phyloP scores from a whole-genome alignment of 495 filamentous ascomycete species.

The Aspergillus carlsbadensis region DNA sequence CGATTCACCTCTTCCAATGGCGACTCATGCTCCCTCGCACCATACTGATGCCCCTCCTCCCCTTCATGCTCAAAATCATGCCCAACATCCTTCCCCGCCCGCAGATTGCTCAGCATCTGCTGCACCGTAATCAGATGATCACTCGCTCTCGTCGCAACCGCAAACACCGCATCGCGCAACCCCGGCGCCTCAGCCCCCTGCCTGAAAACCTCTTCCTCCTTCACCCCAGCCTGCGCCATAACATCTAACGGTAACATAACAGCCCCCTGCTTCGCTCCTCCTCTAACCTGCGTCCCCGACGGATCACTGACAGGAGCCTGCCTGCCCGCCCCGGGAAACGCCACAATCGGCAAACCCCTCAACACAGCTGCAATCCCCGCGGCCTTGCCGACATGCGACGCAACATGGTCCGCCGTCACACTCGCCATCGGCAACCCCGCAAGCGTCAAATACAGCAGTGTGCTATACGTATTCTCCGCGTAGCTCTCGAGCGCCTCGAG shows the following conservation, averaged over 20 bases:
- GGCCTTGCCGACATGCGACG: constrained; percentile 92
- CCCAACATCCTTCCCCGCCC: constrained; percentile 67
- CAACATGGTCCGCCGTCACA: constrained; percentile 86
- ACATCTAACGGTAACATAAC: constrained; percentile 84
- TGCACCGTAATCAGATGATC: constrained; percentile 93
- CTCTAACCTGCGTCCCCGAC: constrained; percentile 23
- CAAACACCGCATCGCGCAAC: constrained; percentile 84
- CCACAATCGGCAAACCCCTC: constrained; percentile 79
- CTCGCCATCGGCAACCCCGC: constrained; percentile 72
- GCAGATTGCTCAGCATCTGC: constrained; percentile 81
- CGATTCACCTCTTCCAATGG: constrained; percentile 57
- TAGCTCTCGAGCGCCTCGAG: constrained; percentile 78
- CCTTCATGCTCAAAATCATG: constrained; percentile 85
- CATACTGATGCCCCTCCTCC: constrained; percentile 73
- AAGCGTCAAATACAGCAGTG: constrained; percentile 85
- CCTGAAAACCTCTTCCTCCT: constrained; percentile 85
- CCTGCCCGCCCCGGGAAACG: constrained; percentile 60
- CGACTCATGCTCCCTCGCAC: constrained; percentile 29
- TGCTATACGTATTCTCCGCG: constrained; percentile 91
- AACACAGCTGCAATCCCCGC: constrained; percentile 82
- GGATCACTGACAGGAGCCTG: too few species aligned
- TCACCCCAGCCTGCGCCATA: constrained; percentile 76
- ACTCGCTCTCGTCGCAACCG: constrained; percentile 86
- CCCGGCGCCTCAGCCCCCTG: constrained; percentile 74
- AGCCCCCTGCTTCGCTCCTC: constrained; percentile 54